Percentiles rank a stretch among this genome's conserved stretches.
Conservation (phyloP, 306 rosid species). For the Dryas alaskensis region DNA sequence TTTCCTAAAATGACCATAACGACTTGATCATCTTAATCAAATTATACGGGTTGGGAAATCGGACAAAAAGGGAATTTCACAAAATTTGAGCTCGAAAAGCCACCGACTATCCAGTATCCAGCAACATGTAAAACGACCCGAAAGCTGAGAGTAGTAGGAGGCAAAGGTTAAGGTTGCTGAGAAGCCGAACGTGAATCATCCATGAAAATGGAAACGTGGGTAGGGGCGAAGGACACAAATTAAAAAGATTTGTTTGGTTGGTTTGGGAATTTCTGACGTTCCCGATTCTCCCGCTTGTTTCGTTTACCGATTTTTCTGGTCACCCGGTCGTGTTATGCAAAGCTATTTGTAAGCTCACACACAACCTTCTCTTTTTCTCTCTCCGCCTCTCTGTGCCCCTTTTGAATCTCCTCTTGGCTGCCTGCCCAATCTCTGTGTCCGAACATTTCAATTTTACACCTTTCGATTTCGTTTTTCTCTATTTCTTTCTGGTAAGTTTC, state of each 20-base stretch:
- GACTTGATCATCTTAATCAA: background rate
- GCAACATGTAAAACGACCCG: background rate
- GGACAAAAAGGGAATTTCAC: conserved; percentile 4
- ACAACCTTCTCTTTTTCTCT: conserved; percentile 26
- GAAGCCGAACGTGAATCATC: background rate
- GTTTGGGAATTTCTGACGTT: conserved; percentile 39
- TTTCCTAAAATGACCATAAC: background rate
- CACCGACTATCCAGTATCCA: conserved; percentile 5
- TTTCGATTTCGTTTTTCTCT: conserved; percentile 24
- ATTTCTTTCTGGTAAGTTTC: conserved; percentile 25
- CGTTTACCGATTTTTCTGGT: conserved; percentile 53
- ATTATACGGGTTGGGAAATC: background rate
- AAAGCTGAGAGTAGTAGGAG: background rate
- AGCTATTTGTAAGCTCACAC: conserved; percentile 55
- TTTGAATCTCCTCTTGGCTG: conserved; percentile 37
- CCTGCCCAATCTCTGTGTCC: conserved; percentile 19
- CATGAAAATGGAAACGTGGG: background rate
- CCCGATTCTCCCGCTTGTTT: conserved; percentile 57
- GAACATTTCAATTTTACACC: conserved; percentile 29
- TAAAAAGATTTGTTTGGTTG: conserved; percentile 29
- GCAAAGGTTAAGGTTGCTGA: background rate
- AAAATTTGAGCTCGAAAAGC: background rate
- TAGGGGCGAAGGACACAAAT: background rate
- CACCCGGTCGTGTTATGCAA: conserved; percentile 46
- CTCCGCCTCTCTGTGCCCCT: conserved; percentile 26